These are phyloP conservation scores for Penicillium paxilli DNA, from an alignment of 495 filamentous ascomycete species.

Conservation along the genomic window DNA sequence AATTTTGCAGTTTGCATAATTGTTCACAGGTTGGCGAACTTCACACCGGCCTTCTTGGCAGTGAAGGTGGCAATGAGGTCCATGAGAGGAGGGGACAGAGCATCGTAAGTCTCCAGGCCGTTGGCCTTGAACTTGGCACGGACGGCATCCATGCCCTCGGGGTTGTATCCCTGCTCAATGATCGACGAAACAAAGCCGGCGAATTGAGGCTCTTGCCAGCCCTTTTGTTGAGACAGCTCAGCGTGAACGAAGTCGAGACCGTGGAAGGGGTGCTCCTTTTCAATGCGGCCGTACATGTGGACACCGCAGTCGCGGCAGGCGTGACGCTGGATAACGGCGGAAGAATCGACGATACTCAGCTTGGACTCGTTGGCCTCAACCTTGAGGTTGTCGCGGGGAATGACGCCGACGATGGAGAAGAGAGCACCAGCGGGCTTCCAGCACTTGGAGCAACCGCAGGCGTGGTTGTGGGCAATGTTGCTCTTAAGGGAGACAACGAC, in stretches of 20 bases:
- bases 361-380: constrained; percentile 54
- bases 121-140: constrained; percentile 43
- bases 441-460: constrained; percentile 66
- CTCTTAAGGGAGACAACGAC: constrained; percentile 51
- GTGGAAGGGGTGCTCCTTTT: constrained; percentile 60
- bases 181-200: constrained; percentile 60
- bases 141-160: constrained; percentile 50
- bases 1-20: not conserved
- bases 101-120: constrained; percentile 58
- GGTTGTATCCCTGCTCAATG: constrained; percentile 61
- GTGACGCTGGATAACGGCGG: constrained; percentile 55
- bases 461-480: constrained; percentile 64
- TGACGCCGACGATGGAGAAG: constrained; percentile 59
- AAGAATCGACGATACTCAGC: constrained; percentile 51
- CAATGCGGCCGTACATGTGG: constrained; percentile 60
- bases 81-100: constrained; percentile 56
- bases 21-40: constrained; percentile 23
- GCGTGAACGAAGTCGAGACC: constrained; percentile 63
- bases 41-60: constrained; percentile 41
- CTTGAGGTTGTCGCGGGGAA: constrained; percentile 44
- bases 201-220: constrained; percentile 66
- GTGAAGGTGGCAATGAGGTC: constrained; percentile 57
- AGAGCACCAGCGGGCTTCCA: constrained; percentile 59
- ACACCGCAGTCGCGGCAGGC: constrained; percentile 57
- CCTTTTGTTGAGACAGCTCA: constrained; percentile 53